These are phyloP conservation scores for Syncephalastrum monosporum DNA, from an alignment of 371 early-diverging fungal species.

Conservation along the genomic window DNA sequence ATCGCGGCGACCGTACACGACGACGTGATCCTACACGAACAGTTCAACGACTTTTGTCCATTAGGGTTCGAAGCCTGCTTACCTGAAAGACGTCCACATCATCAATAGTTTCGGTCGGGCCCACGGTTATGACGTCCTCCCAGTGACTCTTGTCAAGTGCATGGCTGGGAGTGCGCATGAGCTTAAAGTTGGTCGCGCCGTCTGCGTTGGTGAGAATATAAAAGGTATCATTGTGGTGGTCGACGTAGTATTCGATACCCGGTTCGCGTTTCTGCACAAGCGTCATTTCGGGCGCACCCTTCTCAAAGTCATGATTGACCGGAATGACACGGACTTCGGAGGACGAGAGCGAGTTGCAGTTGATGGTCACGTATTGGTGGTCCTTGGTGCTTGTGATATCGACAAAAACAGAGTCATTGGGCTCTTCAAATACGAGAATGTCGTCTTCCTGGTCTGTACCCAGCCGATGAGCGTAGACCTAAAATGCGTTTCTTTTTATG, in stretches of 20 bases:
- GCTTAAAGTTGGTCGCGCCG: constrained; percentile 58
- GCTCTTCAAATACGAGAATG: constrained; percentile 66
- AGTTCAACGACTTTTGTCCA: neutral
- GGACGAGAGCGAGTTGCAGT: constrained; percentile 71
- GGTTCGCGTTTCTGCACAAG: constrained; percentile 59
- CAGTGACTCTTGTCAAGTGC: constrained; percentile 45
- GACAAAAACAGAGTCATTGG: constrained; percentile 69
- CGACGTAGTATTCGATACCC: constrained; percentile 77
- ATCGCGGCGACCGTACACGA: constrained; percentile 61
- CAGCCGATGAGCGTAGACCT: constrained; percentile 60
- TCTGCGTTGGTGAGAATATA: constrained; percentile 76
- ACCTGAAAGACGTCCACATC: constrained; percentile 82
- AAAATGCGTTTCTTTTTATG: neutral
- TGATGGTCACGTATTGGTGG: constrained; percentile 70
- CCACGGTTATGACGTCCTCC: constrained; percentile 62
- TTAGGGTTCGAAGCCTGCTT: neutral
- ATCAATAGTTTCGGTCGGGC: constrained; percentile 69
- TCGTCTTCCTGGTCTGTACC: constrained; percentile 60
- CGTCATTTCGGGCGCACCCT: constrained; percentile 29
- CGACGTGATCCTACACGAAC: constrained; percentile 49
- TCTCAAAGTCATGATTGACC: constrained; percentile 45
- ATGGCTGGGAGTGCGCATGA: constrained; percentile 51
- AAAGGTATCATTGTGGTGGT: constrained; percentile 72
- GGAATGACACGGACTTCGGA: constrained; percentile 71
- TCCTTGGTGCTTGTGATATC: constrained; percentile 84